Base-by-base conservation (phyloP, 345 rosid species). In the Citrus trifoliata region DNA sequence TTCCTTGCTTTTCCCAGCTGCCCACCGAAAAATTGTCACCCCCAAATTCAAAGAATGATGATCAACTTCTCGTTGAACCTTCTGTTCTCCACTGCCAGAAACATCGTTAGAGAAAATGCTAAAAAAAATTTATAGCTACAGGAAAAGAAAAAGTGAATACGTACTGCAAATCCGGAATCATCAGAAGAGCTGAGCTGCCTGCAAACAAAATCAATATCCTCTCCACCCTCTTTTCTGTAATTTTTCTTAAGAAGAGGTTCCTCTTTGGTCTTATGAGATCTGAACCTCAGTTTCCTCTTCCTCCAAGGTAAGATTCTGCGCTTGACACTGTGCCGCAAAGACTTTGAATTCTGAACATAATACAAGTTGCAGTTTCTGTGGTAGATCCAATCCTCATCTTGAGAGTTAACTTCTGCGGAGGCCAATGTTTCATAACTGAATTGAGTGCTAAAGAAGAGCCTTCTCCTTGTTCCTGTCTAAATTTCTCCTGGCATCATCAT, bases 101-200 rank as follows among this genome's bases (percentile, higher is more conserved):
- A 56, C 53, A 67, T 9, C 10, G 37, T 85, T 37, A 61, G 76
- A 73, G 64, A 19, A 28, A n/a, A 48, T 48, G 70, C 6, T 27
- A 40, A 40, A n/a, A 22, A 35, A 16, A 33, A 14, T 16, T 6
- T 13, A 12, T 30, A 10, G 7, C 53, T 42, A 53, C 25, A 28
- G 60, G 21, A 3, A 10, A 40, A 40, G 25, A 38, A 69, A 38
- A 71, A 13, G n/a, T 5, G 74, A 13, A 62, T 73, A 25, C 7
- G 30, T 78, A 87, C 90, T 82, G 80, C 88, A 46, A 35, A 81
- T 82, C 76, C 68, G 78, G 90, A 86, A 80, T 88, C 94, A 63
- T 90, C 92, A 76, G 85, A 82, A 13, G 90, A 88, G 84, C 88
- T 89, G 42, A 89, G 88, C 86, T 88, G 91, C 66, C 95, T 71